Conservation (phyloP, 768 basidiomycete species). For the Mycena albidolilacea region DNA sequence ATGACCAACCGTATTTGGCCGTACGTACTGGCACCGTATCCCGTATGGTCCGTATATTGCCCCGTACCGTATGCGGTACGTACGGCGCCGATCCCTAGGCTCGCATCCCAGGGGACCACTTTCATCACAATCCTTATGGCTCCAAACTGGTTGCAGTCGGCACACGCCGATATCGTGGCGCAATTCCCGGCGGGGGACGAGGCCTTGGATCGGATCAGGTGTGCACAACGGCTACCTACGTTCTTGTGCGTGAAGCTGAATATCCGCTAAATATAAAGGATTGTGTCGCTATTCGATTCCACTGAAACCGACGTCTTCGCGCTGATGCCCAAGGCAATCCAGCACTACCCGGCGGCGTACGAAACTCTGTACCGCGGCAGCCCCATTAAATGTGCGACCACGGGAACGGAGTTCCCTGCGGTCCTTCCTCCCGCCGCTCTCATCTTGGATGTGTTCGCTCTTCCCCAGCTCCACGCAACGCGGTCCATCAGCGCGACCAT, state of each 20-base stretch:
- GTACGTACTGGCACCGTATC: too few species aligned
- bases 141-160: conserved; percentile 15
- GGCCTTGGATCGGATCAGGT: not conserved
- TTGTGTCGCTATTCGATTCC: conserved; percentile 13
- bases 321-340: not conserved
- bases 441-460: conserved; percentile 18
- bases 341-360: conserved; percentile 3
- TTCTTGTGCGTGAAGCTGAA: too few species aligned
- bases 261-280: not conserved
- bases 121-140: conserved; percentile 11
- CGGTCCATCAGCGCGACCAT: conserved; percentile 9
- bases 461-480: conserved; percentile 5
- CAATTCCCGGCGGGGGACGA: not conserved
- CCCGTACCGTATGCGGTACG: too few species aligned
- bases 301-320: not conserved
- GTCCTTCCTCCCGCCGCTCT: conserved; percentile 7
- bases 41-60: too few species aligned
- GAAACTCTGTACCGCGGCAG: not conserved
- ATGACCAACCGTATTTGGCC: too few species aligned
- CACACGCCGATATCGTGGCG: not conserved
- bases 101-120: not conserved
- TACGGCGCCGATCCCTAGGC: too few species aligned
- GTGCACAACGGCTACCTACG: not conserved
- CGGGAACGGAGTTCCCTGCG: conserved; percentile 11
- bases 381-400: conserved; percentile 19